Base-by-base conservation (phyloP, 129 eudicot species). In the Kitagawia praeruptora region DNA sequence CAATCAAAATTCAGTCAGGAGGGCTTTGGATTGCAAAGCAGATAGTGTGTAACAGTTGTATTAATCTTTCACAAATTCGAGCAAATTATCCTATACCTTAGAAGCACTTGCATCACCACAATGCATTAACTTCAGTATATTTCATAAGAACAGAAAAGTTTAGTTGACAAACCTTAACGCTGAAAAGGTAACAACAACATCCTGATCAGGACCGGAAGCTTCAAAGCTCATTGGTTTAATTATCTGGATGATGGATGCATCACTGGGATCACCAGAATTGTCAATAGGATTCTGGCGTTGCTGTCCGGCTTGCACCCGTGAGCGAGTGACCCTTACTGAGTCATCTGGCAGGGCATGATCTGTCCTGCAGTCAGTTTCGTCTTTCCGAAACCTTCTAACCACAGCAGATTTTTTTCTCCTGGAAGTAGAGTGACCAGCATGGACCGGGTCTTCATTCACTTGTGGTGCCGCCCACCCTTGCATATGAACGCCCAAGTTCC, bases 321-420 rank as follows among this genome's bases (percentile, higher is more conserved):
- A 73, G n/a, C 71, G 61, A 31, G 74, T 83, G n/a, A 45, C 75
- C 46, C 63, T 47, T 27, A 69, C 23, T 16, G 40, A 38, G 18
- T 69, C 82, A 80, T 83, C 85, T 16, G 81, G 71, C 39, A 45
- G 77, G 78, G 75, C 77, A 81, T 81, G 80, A 56, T 86, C 84
- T 40, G 71, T 25, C 11, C 70, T 66, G 44, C 77, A 70, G 2
- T 82, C 71, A 5, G 79, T 74, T 27, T 78, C 38, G 41, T 85
- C 91, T 83, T 83, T 85, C 77, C 82, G 86, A 80, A 89, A 96
- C 89, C 97, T 85, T 70, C 84, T 88, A n/a, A 96, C 99, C 61
- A 87, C 89, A 80, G 88, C 91, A 39, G 97, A 85, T 49, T 96
- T 96, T 87, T 97, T 92, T 81, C 85, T 89, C 74, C 85, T 85